Base-by-base conservation (phyloP, 129 eudicot species). In the Escallonia rubra region DNA sequence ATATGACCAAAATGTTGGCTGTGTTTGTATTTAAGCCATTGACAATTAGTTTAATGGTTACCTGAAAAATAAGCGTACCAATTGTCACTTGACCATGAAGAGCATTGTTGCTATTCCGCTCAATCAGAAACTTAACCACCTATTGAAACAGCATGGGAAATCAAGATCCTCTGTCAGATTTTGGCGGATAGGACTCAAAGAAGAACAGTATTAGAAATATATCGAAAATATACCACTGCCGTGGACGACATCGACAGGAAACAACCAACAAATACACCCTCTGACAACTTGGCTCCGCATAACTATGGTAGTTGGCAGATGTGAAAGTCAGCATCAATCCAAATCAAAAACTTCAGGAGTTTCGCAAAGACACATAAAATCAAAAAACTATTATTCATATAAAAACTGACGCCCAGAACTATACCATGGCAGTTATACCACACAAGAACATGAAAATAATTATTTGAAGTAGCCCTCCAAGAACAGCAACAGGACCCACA, bases 171-270 rank as follows among this genome's bases (percentile, higher is more conserved):
- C 42, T 45, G 50, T 23, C 45, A 40, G 61, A 50, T 48, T 66
- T 55, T 56, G 43, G 51, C 43, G 63, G 75, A 54, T 43, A 71
- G 39, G 64, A 34, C 46, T 23, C 15, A 14, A 65, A 15, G 16
- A 48, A 7, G 14, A 53, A 44, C 23, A 65, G 63, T n/a, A 74
- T 38, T 61, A 41, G 43, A 46, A 51, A 40, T 55, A 69, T 16
- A 52, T 16, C 45, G 67, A 57, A 58, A 42, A 70, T 56, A 12
- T 78, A 92, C 99, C 90, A 94, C 94, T 70, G 99, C 99, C 8
- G 99, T 94, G 74, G 99, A 94, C 65, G 99, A 94, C 99, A 94
- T 93, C 63, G 99, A 94, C 70, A 94, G 73, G 72, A 94, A 94
- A 76, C 95, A 90, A 63, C 97, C 99, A 53, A 94, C 94, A 80